These are phyloP conservation scores for Neofusicoccum sp. DNA, from an alignment of 2,329 filamentous ascomycete genomes.

Conservation along the genomic window DNA sequence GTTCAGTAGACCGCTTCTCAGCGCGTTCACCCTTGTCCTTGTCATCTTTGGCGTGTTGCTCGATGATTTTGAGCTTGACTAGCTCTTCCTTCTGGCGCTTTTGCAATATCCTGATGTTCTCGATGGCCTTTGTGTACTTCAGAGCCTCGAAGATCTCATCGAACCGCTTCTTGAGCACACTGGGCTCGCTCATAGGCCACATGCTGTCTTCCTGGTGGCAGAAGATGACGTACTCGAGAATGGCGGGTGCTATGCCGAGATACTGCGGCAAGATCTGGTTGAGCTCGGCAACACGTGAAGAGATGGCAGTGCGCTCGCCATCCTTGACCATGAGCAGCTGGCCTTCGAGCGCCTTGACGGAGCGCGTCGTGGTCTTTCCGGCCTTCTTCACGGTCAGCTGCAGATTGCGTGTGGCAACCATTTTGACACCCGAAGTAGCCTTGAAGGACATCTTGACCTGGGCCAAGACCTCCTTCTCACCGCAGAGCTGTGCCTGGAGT, in stretches of 20 bases:
- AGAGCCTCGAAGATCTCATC: conserved; percentile 97
- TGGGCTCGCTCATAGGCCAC: conserved; percentile 92
- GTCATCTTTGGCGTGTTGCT: conserved; percentile 76
- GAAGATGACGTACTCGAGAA: conserved; percentile 95
- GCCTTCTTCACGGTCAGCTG: conserved; percentile 87
- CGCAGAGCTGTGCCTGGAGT: conserved; percentile 60
- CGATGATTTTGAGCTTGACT: conserved; percentile 70
- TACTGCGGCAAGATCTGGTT: conserved; percentile 82
- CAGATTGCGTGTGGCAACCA: conserved; percentile 81
- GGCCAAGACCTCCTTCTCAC: conserved; percentile 85
- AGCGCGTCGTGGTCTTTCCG: conserved; percentile 49
- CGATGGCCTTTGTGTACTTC: conserved; percentile 97
- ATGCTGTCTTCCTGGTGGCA: conserved; percentile 98
- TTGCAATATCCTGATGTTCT: conserved; percentile 84
- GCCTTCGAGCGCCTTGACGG: conserved; percentile 83
- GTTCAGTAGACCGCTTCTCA: conserved; percentile 53
- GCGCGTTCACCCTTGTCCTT: conserved; percentile 79
- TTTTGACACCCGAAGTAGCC: conserved; percentile 73
- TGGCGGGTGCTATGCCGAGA: conserved; percentile 84
- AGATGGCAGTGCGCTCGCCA: conserved; percentile 78
- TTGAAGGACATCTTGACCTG: conserved; percentile 90
- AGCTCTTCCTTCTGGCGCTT: conserved; percentile 83
- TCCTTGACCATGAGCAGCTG: conserved; percentile 74
- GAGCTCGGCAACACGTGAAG: conserved; percentile 78
- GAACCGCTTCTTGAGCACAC: conserved; percentile 86